Evolutionary conservation across 768 basidiomycete genomes (phyloP).

Genomic region (Phanerochaete carnosa): DNA sequence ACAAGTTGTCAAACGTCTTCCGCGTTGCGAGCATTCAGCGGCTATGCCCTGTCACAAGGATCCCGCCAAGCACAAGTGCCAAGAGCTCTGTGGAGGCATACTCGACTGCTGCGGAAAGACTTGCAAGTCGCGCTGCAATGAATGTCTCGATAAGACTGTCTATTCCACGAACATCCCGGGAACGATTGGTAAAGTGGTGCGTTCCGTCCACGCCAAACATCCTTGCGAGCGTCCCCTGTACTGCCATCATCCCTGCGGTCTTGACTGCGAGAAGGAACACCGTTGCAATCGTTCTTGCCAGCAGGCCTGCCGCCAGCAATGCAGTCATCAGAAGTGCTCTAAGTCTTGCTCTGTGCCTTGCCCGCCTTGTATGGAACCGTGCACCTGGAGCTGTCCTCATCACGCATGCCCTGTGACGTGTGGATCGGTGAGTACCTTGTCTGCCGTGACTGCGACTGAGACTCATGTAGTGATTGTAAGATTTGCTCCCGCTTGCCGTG

Average conservation of each 20-base stretch:
- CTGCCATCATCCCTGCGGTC: slow-evolving; percentile 54
- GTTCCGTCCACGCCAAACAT: slow-evolving; percentile 41
- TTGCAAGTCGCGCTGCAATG: slow-evolving; percentile 47
- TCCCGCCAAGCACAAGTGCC: slow-evolving; percentile 37
- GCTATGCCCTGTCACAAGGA: slow-evolving; percentile 46
- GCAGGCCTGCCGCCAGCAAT: slow-evolving; percentile 48
- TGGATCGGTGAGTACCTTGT: slow-evolving; percentile 52
- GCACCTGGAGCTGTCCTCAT: slow-evolving; percentile 60
- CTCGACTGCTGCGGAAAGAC: slow-evolving; percentile 52
- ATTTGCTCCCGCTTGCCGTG: slow-evolving; percentile 66
- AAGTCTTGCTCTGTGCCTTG: slow-evolving; percentile 50
- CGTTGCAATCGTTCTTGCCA: slow-evolving; percentile 45
- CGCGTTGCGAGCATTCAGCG: slow-evolving; percentile 52
- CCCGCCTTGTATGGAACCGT: slow-evolving; percentile 59
- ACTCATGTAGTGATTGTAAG: slow-evolving; percentile 27
- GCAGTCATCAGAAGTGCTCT: slow-evolving; percentile 49
- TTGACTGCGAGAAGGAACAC: slow-evolving; percentile 47
- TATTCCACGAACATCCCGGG: slow-evolving; percentile 11
- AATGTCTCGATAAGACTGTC: slow-evolving; percentile 37
- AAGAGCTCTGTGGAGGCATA: slow-evolving; percentile 35
- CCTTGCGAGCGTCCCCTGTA: slow-evolving; percentile 48
- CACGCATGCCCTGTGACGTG: slow-evolving; percentile 57
- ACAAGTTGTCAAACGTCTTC: slow-evolving; percentile 41
- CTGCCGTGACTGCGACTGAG: not conserved
- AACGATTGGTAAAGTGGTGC: slow-evolving; percentile 13